Base-by-base conservation (phyloP, 306 rosid genomes). In the Cercis canadensis region DNA sequence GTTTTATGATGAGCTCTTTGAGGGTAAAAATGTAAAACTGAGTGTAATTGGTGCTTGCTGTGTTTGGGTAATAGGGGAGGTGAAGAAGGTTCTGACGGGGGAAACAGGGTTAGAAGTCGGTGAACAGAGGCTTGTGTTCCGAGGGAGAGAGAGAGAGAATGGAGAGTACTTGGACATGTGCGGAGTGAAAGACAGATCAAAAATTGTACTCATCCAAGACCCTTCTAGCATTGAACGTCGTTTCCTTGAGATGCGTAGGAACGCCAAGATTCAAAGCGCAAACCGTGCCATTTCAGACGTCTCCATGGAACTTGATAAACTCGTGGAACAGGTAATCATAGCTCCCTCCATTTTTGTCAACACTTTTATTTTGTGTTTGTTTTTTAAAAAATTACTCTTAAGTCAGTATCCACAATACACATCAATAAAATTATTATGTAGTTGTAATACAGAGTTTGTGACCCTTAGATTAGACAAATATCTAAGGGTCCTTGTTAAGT, bases 131-230 rank as follows among this genome's bases (percentile, higher is more conserved):
- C 12, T 87, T 15, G 21, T 86, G 6, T 92, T 72, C 82, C 62
- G 84, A 74, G 95, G 92, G 4, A 89, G 72, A 56, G 92, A 87
- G 82, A 39, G 96, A 65, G 90, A 86, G 37, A 84, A 87, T 40
- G 85, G 82, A 8, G 88, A 86, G 66, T 92, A 79, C 44, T 72
- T 89, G 57, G 98, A 92, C 64, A 70, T 37, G 67, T 87, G 89
- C 16, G 90, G 98, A 11, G 86, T 92, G 8, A 92, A 89, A 74
- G 92, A 89, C 65, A 32, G 88, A 16, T 89, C 98, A 8, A 92
- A 92, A 61, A 16, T 92, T 68, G 58, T 72, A 15, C 65, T 92
- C 0, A 58, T 82, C 10, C 86, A 92, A 62, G 98, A 92, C 60
- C 89, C 92, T 7, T 79, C 88, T 1, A 87, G 98, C 80, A 86